Evolutionary conservation across 2,329 filamentous ascomycete genomes (phyloP), one percentile per base, ranked within the genome.

Genomic region (Emergomyces africanus): DNA sequence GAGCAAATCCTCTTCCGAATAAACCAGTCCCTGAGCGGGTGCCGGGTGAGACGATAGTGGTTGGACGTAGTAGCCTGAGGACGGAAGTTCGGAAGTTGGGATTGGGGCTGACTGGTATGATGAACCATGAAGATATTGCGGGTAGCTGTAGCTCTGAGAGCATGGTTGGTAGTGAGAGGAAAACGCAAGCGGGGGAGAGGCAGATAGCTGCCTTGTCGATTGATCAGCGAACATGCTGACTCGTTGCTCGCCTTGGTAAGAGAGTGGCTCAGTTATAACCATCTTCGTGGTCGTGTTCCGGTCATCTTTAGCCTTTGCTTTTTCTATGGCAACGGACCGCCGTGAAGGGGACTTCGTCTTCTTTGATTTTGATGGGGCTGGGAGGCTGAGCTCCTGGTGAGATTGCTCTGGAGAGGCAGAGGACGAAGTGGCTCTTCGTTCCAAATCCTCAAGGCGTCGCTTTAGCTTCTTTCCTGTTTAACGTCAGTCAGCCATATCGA

Each of bases 381-480:
- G 37, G 23, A 25, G 37, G 10, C 37, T 55, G 63, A 81, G 75
- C 69, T 83, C 79, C 56, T 76, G 78, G 60, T 80, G 81, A 62
- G 76, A 75, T 67, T 81, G 79, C 69, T 84, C 82, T 57, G 83
- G 83, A 44, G 82, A 84, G 61, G 79, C 78, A 57, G 83, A 85
- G 61, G 80, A 80, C 44, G 81, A 83, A 6, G 79, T 81, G 54
- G 83, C 81, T 66, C 82, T 77, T 65, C 81, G 78, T 70, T 85
- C 83, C 56, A 85, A 74, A 67, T 85, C 83, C 73, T 85, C 83
- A 66, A 85, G 74, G 65, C 83, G 79, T 72, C 83, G 81, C 80
- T 86, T 86, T 67, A 85, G 76, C 76, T 85, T 85, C 76, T 85
- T 85, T 71, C 83, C 81, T 81, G 64, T 56, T 59, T 20, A 50